phyloP scores from a whole-genome alignment of 2,329 filamentous ascomycete species.

The Dactylellina sp. region DNA sequence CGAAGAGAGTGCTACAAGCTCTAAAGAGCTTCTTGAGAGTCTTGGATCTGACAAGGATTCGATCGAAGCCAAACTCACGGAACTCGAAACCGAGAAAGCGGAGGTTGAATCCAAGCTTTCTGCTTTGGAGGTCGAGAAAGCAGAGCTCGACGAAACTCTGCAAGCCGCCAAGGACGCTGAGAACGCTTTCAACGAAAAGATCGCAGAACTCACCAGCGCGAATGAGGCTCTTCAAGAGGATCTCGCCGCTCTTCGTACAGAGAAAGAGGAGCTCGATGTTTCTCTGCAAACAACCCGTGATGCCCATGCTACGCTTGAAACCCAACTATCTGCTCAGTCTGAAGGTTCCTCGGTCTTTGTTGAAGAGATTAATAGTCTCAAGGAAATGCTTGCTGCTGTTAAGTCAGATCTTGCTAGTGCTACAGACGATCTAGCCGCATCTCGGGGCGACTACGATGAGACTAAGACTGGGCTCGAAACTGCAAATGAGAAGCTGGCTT shows the following conservation, averaged over 20 bases:
- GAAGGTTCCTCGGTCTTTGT: constrained; percentile 46
- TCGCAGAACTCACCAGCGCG: constrained; percentile 32
- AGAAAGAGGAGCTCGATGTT: constrained; percentile 48
- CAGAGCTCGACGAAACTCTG: constrained; percentile 24
- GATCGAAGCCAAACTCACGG: constrained; percentile 37
- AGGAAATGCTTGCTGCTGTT: constrained; percentile 30
- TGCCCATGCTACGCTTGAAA: constrained; percentile 51
- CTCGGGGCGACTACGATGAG: constrained; percentile 18
- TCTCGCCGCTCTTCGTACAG: constrained; percentile 25
- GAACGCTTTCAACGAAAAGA: constrained; percentile 20
- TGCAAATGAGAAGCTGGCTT: constrained; percentile 31
- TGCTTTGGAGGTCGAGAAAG: constrained; percentile 20
- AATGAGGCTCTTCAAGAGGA: constrained; percentile 27
- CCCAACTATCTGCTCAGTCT: constrained; percentile 50
- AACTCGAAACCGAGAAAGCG: constrained; percentile 34
- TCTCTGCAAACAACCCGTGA: constrained; percentile 45
- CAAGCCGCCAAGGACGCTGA: constrained; percentile 33
- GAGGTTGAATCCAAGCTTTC: constrained; percentile 16
- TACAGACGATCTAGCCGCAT: constrained; percentile 25
- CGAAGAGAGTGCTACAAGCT: constrained; percentile 22
- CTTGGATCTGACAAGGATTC: constrained; percentile 39
- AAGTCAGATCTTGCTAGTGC: constrained; percentile 32
- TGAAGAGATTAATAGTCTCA: constrained; percentile 49
- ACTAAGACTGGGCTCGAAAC: constrained; percentile 20
- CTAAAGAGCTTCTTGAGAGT: constrained; percentile 28